Evolutionary conservation across 345 rosid genomes (phyloP).

Genomic region (Pugionium cornutum): DNA sequence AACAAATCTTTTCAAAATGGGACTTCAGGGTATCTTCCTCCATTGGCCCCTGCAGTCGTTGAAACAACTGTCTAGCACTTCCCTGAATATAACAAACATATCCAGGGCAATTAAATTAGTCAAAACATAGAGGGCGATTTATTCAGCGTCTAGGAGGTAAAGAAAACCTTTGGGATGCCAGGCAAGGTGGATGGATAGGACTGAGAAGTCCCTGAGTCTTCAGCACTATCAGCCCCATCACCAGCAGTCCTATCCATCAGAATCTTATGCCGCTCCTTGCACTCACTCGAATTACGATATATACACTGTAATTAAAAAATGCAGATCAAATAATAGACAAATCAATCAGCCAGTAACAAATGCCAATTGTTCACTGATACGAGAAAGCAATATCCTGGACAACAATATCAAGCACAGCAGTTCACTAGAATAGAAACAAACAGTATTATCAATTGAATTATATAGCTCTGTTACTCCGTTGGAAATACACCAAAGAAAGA

Average conservation of each 20-base stretch:
- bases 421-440: conserved; percentile 24
- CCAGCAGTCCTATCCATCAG: conserved; percentile 79
- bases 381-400: conserved; percentile 19
- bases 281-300: conserved; percentile 80
- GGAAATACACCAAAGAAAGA: conserved; percentile 7
- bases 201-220: conserved; percentile 96
- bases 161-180: conserved; percentile 87
- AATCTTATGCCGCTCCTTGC: conserved; percentile 94
- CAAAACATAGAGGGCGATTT: conserved; percentile 5
- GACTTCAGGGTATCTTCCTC: conserved; percentile 89
- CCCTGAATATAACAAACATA: conserved; percentile 62
- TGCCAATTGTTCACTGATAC: conserved; percentile 16
- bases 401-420: conserved; percentile 13
- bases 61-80: conserved; percentile 97
- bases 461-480: conserved; percentile 19
- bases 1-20: conserved; percentile 86
- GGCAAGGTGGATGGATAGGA: conserved; percentile 95
- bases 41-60: conserved; percentile 86
- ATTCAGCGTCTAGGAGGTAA: not conserved
- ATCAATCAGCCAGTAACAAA: conserved; percentile 24
- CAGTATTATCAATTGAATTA: not conserved
- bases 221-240: conserved; percentile 98
- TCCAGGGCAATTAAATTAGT: conserved; percentile 19
- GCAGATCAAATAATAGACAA: not conserved
- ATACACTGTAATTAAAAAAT: conserved; percentile 56